Base-by-base conservation (phyloP, 805 yeast genomes). In the Wickerhamomyces xylosicus region DNA sequence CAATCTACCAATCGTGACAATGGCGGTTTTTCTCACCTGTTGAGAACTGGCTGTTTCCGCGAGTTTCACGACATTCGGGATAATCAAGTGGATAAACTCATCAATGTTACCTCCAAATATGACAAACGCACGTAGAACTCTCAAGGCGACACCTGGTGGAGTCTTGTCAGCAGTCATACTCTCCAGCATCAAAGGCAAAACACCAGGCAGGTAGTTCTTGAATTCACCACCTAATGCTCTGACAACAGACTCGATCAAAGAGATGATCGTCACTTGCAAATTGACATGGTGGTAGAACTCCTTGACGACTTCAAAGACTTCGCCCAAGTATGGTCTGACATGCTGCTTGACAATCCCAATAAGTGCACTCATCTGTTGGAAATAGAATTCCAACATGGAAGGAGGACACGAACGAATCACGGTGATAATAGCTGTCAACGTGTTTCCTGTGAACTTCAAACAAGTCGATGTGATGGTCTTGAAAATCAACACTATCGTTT, bases 211-310 rank as follows among this genome's bases (percentile, higher is more conserved):
- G 53, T 81, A 80, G 57, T 79, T 69, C 49, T 86, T 92, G 64
- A 92, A 92, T 53, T 92, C 98, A 7, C 95, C 94, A 41, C 86
- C 95, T 37, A 92, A 64, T 0, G 97, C 87, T 38, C 72, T 74
- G 0, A 96, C 84, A 22, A 92, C 74, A 3, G 87, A 75, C 54
- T 90, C 97, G 18, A 89, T 74, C 27, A 90, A 71, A 19, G 79
- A 74, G 31, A 92, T 74, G 18, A 90, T 81, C 0, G 89, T 82
- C 3, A 78, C 78, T 53, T 89, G 95, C 35, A 89, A 63, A 40
- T 77, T 68, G 16, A 77, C 71, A 18, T 64, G 52, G 11, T 64
- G 61, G 58, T 87, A 89, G 44, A 78, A 85, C 45, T 85, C 94
- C 44, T 75, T 75, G 38, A 90, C 75, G 0, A 84, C 76, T 3